Evolutionary conservation across 106 monocot genomes (phyloP).

Genomic region (Dactylorhiza incarnata): DNA sequence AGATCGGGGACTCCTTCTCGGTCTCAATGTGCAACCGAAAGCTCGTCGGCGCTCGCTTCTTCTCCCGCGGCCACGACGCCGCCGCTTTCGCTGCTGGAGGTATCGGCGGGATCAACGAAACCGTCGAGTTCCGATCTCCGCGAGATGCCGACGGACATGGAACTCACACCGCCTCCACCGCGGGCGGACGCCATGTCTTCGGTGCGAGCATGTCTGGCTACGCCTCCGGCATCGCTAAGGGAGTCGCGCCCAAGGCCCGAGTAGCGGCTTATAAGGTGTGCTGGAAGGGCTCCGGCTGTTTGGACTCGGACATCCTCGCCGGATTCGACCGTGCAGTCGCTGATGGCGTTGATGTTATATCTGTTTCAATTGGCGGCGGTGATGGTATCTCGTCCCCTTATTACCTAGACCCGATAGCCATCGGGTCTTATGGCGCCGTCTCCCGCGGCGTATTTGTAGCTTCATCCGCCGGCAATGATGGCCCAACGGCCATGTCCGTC

Average conservation of each 20-base stretch:
- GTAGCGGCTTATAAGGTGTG: conserved; percentile 89
- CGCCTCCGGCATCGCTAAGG: conserved; percentile 86
- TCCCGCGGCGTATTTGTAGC: conserved; percentile 70
- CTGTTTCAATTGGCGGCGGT: conserved; percentile 87
- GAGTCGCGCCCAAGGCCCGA: conserved; percentile 88
- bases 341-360: conserved; percentile 90
- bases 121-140: conserved; percentile 70
- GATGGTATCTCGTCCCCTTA: conserved; percentile 72
- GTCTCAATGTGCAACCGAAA: conserved; percentile 68
- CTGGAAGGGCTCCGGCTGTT: conserved; percentile 80
- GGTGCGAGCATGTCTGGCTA: conserved; percentile 69
- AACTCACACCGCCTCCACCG: conserved; percentile 93
- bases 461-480: conserved; percentile 89
- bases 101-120: conserved; percentile 44
- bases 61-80: conserved; percentile 72
- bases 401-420: conserved; percentile 90
- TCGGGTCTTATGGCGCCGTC: conserved; percentile 76
- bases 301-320: conserved; percentile 98
- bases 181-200: conserved; percentile 83
- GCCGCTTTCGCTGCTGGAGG: conserved; percentile 30
- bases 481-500: conserved; percentile 80
- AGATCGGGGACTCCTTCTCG: conserved; percentile 46
- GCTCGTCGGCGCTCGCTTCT: conserved; percentile 84
- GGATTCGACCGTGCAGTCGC: conserved; percentile 85
- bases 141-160: conserved; percentile 96